Percentiles rank a stretch among this genome's conserved stretches.
phyloP scores from a whole-genome alignment of 1,139 yeast genomes.

The Oligophagozyma castellii region DNA sequence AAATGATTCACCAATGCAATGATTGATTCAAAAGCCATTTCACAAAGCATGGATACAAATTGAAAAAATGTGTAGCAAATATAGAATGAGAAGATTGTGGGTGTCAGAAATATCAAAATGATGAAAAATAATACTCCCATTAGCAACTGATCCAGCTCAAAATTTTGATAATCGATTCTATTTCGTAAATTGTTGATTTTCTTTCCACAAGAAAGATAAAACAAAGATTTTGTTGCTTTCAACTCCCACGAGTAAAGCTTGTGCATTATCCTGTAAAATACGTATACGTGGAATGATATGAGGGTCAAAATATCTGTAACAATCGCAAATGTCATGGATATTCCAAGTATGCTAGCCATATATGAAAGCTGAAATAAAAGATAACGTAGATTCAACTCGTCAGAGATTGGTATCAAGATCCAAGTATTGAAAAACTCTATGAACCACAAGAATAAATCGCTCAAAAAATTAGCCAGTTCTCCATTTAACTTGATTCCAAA shows the following conservation, averaged over 20 bases:
- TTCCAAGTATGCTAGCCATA: constrained; percentile 40
- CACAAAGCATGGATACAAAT: constrained; percentile 34
- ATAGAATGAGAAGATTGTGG: constrained; percentile 82
- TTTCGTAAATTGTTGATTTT: constrained; percentile 72
- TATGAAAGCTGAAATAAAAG: constrained; percentile 28
- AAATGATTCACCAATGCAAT: constrained; percentile 64
- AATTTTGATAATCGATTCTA: constrained; percentile 74
- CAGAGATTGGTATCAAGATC: constrained; percentile 2
- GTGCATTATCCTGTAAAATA: constrained; percentile 70
- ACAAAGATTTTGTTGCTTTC: constrained; percentile 53
- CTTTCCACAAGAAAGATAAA: constrained; percentile 80
- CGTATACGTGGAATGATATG: constrained; percentile 55
- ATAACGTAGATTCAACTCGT: constrained; percentile 21
- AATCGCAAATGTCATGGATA: constrained; percentile 56
- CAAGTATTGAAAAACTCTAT: constrained; percentile 28
- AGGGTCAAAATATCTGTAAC: constrained; percentile 51
- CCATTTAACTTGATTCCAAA: constrained; percentile 88
- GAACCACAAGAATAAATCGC: constrained; percentile 80
- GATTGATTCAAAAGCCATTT: constrained; percentile 44
- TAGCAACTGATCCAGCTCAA: constrained; percentile 74
- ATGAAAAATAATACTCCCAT: constrained; percentile 84
- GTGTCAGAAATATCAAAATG: constrained; percentile 60
- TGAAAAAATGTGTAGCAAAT: constrained; percentile 53
- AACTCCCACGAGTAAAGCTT: constrained; percentile 68
- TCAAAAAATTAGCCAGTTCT: constrained; percentile 74